These are phyloP conservation scores for Beverwykella pulmonaria DNA, from an alignment of 495 filamentous ascomycete genomes.

Conservation along the genomic window DNA sequence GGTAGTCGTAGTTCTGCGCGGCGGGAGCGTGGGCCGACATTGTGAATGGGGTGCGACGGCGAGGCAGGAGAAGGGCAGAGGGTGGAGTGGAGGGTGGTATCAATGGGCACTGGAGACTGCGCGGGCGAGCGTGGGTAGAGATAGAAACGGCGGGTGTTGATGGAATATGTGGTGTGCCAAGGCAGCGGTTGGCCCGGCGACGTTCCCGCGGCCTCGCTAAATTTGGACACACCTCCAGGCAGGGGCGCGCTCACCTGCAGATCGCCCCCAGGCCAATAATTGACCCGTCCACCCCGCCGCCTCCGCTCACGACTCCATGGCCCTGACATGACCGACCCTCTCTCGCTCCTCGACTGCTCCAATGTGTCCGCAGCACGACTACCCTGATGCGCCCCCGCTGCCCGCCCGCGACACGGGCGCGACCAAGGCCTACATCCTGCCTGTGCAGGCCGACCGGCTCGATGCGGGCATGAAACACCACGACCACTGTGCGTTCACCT, in stretches of 20 bases:
- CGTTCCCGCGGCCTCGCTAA: background rate
- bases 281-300: too few species aligned
- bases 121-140: background rate
- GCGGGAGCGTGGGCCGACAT: constrained; percentile 23
- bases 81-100: constrained; percentile 16
- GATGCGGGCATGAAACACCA: constrained; percentile 48
- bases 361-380: constrained; percentile 23
- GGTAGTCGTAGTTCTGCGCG: constrained; percentile 49
- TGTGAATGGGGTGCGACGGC: background rate
- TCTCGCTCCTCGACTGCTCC: background rate
- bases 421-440: background rate
- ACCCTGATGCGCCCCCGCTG: background rate
- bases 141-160: background rate
- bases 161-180: background rate
- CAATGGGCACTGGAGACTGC: constrained; percentile 27
- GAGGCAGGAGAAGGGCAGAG: background rate
- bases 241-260: too few species aligned
- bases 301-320: background rate
- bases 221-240: too few species aligned
- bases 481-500: constrained; percentile 44
- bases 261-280: too few species aligned
- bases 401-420: background rate
- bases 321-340: constrained; percentile 20
- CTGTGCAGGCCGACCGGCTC: constrained; percentile 21
- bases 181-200: background rate